These are phyloP conservation scores for Rhododendron williamsianum DNA, from an alignment of 148 eudicot genomes.

Conservation along the genomic window DNA sequence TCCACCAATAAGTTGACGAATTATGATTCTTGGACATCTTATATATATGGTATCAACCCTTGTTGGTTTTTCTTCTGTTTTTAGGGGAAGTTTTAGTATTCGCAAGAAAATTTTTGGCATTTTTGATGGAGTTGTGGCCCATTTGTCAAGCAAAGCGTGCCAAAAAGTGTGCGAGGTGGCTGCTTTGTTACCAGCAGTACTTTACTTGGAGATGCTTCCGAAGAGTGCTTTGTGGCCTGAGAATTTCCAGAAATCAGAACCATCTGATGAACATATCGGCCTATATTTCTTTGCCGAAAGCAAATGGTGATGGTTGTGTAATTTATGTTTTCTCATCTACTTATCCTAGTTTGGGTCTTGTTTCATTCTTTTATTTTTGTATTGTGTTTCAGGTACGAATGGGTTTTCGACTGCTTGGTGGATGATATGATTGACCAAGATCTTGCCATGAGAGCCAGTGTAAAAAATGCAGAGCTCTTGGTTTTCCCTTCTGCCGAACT, in stretches of 20 bases:
- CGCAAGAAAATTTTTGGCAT: conserved; percentile 13
- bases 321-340: neutral
- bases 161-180: conserved; percentile 35
- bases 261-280: conserved; percentile 35
- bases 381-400: conserved; percentile 21
- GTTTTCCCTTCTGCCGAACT: conserved; percentile 52
- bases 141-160: conserved; percentile 50
- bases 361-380: neutral
- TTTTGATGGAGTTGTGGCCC: conserved; percentile 43
- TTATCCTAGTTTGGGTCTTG: neutral
- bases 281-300: conserved; percentile 52
- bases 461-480: conserved; percentile 46
- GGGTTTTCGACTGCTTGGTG: conserved; percentile 37
- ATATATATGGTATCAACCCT: neutral
- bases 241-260: conserved; percentile 40
- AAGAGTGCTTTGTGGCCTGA: conserved; percentile 55
- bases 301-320: conserved; percentile 20
- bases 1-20: neutral
- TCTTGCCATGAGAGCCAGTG: conserved; percentile 45
- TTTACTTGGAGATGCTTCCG: conserved; percentile 35
- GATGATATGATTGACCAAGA: conserved; percentile 45
- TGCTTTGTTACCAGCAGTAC: conserved; percentile 21
- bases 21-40: neutral
- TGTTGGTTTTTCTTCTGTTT: conserved; percentile 7
- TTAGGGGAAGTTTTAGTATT: conserved; percentile 46